Evolutionary conservation across 2,329 filamentous ascomycete species (phyloP).

Genomic region (Xylaria sp.): DNA sequence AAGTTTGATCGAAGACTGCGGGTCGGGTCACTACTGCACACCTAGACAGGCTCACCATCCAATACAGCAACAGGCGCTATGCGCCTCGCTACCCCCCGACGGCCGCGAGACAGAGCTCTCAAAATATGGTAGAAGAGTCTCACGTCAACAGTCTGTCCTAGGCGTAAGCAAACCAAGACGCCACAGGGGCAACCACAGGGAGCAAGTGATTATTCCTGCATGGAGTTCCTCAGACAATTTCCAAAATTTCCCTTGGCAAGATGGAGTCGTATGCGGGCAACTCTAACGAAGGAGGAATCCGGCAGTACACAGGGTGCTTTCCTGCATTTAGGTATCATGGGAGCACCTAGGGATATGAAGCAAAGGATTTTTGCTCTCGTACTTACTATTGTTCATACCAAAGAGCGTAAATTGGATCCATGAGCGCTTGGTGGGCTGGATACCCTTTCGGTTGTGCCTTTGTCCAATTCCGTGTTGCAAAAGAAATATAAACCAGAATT

Average conservation of each 20-base stretch:
- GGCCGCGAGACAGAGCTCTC: not conserved
- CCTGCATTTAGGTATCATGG: slow-evolving; percentile 26
- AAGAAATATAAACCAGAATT: not conserved
- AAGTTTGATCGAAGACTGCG: slow-evolving; percentile 15
- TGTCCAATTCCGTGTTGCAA: not conserved
- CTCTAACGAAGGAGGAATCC: slow-evolving; percentile 8
- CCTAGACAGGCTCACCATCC: slow-evolving; percentile 1
- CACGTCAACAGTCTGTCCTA: slow-evolving; percentile 12
- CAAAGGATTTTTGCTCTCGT: slow-evolving; percentile 19
- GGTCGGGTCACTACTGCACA: slow-evolving; percentile 10
- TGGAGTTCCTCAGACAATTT: not conserved
- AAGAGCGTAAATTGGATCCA: slow-evolving; percentile 27
- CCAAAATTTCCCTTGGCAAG: not conserved
- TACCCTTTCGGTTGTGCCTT: slow-evolving; percentile 15
- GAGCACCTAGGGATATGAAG: slow-evolving; percentile 23
- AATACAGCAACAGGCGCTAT: slow-evolving; percentile 8
- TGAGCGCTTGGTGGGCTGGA: slow-evolving; percentile 21
- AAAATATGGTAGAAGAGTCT: not conserved
- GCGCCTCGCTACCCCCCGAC: not conserved
- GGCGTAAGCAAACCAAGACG: slow-evolving; percentile 3
- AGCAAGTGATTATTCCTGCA: not conserved
- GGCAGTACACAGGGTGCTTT: not conserved
- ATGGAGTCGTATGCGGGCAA: not conserved
- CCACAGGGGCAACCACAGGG: not conserved
- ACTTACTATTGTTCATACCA: slow-evolving; percentile 17